Base-by-base conservation (phyloP, 805 yeast genomes). In the Scheffersomyces coipomensis region DNA sequence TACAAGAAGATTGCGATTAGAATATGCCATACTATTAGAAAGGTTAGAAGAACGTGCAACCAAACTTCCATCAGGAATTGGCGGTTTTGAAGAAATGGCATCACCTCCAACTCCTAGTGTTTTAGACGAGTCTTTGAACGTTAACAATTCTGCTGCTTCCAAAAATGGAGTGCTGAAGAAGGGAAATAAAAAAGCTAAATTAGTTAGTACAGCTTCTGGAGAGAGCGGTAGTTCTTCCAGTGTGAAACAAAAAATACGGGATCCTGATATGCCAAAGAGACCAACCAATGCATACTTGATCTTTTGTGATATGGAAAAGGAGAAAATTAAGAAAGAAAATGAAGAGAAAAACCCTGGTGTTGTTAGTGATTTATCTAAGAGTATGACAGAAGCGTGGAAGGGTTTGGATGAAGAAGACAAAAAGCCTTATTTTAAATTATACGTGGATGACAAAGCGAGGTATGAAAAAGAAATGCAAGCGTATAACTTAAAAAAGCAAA, bases 221-320 rank as follows among this genome's bases (percentile, higher is more conserved):
- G 52, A 54, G 25, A 55, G 57, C 40, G 59, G 57, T 44, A 51
- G 35, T 25, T 33, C 33, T 7, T 29, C 35, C 43, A 55, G 47
- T 50, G 59, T 44, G 48, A 53, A 39, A 49, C 66, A 49, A 33
- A 69, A 70, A 36, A 69, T 73, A 8, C 78, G 89, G 51, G 95
- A 89, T 59, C 96, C 96, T 8, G 81, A 81, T 49, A 73, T 84
- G 52, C 97, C 97, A 16, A 88, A 85, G 51, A 73, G 95, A 52
- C 96, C 97, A 5, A 83, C 93, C 3, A 90, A 89, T 60, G 96
- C 97, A 4, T 90, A 89, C 54, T 69, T 88, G 45, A 76, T 88
- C 19, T 89, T 85, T 55, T 90, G 97, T 62, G 97, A 90, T 43
- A 66, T 77, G 65, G 95, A 88, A 54, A 86, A 86, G 60, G 96